These are phyloP conservation scores for Globisporangium carolinianum DNA, from an alignment of 352 stramenopile species.

Conservation along the genomic window DNA sequence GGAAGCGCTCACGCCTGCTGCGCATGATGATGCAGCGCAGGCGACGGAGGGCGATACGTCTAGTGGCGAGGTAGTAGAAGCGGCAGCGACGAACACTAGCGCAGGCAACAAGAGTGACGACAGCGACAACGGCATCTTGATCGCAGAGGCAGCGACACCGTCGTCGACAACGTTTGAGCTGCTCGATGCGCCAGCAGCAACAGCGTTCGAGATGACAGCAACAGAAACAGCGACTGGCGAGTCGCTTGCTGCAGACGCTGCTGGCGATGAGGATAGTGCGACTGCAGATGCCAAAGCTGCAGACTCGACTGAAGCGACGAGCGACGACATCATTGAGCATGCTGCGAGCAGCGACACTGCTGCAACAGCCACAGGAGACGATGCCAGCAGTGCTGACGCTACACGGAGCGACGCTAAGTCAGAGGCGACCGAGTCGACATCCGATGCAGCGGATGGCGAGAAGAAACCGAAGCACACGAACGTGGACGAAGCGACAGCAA, in stretches of 20 bases:
- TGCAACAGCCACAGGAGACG: background rate
- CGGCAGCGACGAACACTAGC: background rate
- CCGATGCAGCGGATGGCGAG: conserved; percentile 9
- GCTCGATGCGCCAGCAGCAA: conserved; percentile 4
- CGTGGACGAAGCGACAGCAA: conserved; percentile 47
- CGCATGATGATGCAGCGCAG: background rate
- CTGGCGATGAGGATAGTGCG: background rate
- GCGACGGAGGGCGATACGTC: background rate
- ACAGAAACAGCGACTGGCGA: background rate
- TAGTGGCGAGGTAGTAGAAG: background rate
- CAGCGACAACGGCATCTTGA: background rate
- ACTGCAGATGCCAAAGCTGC: background rate
- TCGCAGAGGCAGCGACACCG: conserved; percentile 13
- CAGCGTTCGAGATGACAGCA: background rate
- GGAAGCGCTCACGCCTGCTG: background rate
- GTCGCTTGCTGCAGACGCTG: too few relatives aligned
- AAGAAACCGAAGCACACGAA: conserved; percentile 39
- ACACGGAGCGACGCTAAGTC: background rate
- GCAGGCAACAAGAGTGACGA: background rate
- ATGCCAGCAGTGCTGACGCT: background rate
- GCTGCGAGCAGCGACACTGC: background rate
- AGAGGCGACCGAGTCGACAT: conserved; percentile 5
- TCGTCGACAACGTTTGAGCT: conserved; percentile 6
- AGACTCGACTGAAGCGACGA: conserved; percentile 1
- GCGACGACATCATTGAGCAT: conserved; percentile 13